Evolutionary conservation across 2,329 filamentous ascomycete species (phyloP), one percentile per base, ranked within the genome.

Genomic region (Calonectria multiphialidica): DNA sequence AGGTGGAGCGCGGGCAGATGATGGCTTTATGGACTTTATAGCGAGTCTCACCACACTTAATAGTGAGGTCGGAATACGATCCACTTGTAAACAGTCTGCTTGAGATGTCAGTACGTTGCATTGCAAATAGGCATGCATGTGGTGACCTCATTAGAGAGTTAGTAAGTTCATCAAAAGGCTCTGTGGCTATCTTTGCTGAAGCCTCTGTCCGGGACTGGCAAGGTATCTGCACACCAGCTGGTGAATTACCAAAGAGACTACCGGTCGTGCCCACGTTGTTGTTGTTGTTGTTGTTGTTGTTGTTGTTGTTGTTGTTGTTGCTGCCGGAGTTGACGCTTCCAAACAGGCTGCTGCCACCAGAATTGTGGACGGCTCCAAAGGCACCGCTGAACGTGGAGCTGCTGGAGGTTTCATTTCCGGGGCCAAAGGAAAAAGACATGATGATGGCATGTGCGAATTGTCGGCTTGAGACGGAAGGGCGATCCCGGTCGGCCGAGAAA

Each of bases 41-140:
- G 1, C 5, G 50, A 13, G 64, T 33, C 1, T 72, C 21, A 1
- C 69, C 69, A 2, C 74, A 74, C 0, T 4, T 18, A 0, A 74
- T 66, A 0, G 61, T 63, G 9, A 75, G 37, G 33, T 74, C 73
- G 8, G 72, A 75, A 18, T 74, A 74, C 21, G 63, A 67, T 42
- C 61, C 61, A 9, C n/a, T 59, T 25, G 42, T 50, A 40, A 66
- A 49, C 33, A 70, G 23, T 25, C 61, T 66, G 40, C 16, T 5
- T 15, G 15, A 3, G 4, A 23, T n/a, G 30, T 66, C 13, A 70
- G 61, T 42, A 37, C 5, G 30, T 55, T 13, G 12, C 10, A 25
- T 28, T 9, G n/a, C 28, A 18, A 63, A 57, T 10, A 57, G 18
- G n/a, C 13, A n/a, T 23, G 12, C 21, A 45, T 25, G 8, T 50